Base-by-base conservation (phyloP, 202 grass and related monocot genomes). In the Elaeis oleifera region DNA sequence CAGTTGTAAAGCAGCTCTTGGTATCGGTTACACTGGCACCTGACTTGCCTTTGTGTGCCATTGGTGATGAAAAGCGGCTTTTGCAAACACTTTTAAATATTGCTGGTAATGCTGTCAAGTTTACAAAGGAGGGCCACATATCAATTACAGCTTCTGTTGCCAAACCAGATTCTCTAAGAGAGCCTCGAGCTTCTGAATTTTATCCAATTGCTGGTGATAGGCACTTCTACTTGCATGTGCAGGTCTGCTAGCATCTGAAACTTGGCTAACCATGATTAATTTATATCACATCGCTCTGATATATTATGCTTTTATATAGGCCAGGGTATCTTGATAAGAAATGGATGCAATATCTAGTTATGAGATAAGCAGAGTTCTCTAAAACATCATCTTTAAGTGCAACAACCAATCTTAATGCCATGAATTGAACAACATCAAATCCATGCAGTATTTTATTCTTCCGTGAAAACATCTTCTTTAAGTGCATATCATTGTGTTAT, bases 51-150 rank as follows among this genome's bases (percentile, higher is more conserved):
- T 56, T 44, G 53, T 68, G 24, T 24, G 51, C 53, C 25, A 27
- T 68, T 44, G 65, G 65, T 56, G 65, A 56, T 48, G 53, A 68
- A 56, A 68, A 68, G 23, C 51, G 28, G 11, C 51, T 68, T 56
- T 6, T 68, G 28, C 53, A 68, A 56, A 56, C 11, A 3, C 23
- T 56, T 21, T 27, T 68, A 16, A 56, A 56, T 23, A 52, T 68
- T 48, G 65, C 53, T 68, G 65, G 53, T 4, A 68, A 68, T 68
- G 65, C 65, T 32, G 65, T 68, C 22, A 68, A 44, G 52, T 68
- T 56, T 68, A 56, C 65, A 17, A 56, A 68, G 53, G 65, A 68
- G 52, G 53, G 65, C 18, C 51, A 56, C 27, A 48, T 68, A 56
- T 68, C 53, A 56, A 68, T 68, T 27, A 20, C 29, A 23, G 52